Evolutionary conservation across 148 eudicot species (phyloP), one percentile per base, ranked within the genome.

Genomic region (Tetragonia tetragonoides): DNA sequence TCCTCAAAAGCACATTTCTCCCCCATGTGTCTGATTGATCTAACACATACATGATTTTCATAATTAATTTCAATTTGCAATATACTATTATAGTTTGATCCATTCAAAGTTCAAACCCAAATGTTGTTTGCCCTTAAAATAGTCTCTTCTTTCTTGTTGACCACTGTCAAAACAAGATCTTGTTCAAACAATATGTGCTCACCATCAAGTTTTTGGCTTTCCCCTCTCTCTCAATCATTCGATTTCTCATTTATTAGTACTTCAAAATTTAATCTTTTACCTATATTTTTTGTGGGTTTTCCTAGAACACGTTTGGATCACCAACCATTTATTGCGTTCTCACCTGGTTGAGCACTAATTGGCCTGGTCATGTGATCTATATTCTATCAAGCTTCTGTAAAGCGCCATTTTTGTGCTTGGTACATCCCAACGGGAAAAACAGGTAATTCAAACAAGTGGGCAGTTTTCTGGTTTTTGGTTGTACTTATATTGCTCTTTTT

Each of bases 381-480:
- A 37, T 42, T 51, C 1, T 44, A 46, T 74, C 68, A 47, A 16
- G 17, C 3, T 62, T 53, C 21, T 6, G 21, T 61, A 37, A n/a
- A 10, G 47, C 49, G 53, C 56, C 21, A 24, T 28, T n/a, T 23
- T 21, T 16, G 18, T 10, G 34, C 59, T 10, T 14, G 53, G 59
- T 54, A 10, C 59, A 54, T 54, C 15, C 16, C 16, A n/a, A 12
- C n/a, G 60, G 41, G 28, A 17, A 63, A 75, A 51, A 70, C 79
- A 75, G 79, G 83, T 72, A 53, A 12, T 41, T 73, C 72, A 5
- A 54, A 7, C 15, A 41, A 64, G 54, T 77, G 77, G 77, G 80
- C 41, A 56, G 15, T 51, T 37, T 69, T 76, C n/a, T 70, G 7
- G 21, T 65, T 64, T 10, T 72, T 69, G 37, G 51, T 70, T 0